phyloP scores from a whole-genome alignment of 768 basidiomycete species.

The Tubosaeta sp. region DNA sequence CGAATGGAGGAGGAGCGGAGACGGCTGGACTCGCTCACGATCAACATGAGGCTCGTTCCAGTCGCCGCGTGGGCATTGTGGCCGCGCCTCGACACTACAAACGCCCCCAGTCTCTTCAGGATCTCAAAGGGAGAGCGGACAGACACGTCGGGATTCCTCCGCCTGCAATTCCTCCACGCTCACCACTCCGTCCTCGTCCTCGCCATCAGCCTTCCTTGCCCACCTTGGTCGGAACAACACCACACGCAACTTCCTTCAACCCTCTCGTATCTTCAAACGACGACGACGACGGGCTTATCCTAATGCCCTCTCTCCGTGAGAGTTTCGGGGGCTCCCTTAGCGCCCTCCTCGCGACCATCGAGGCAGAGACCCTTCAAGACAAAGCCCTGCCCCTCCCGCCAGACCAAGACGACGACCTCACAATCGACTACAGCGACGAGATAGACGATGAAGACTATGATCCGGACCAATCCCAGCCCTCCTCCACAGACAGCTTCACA shows the following conservation, averaged over 20 bases:
- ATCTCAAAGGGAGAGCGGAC: constrained; percentile 20
- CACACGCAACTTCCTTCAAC: background rate
- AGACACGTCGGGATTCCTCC: constrained; percentile 1
- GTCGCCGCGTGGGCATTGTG: constrained; percentile 41
- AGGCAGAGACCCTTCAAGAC: constrained; percentile 28
- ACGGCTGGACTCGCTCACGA: constrained; percentile 14
- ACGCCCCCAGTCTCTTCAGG: constrained; percentile 28
- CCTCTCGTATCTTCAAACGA: background rate
- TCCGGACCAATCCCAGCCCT: constrained; percentile 20
- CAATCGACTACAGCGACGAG: constrained; percentile 18
- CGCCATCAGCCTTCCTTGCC: background rate
- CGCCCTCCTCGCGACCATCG: constrained; percentile 27
- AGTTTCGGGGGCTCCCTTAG: constrained; percentile 32
- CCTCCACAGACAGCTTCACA: constrained; percentile 26
- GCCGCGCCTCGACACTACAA: constrained; percentile 34
- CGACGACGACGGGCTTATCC: constrained; percentile 19
- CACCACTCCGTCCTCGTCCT: constrained; percentile 31
- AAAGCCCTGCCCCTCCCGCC: constrained; percentile 30
- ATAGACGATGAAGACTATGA: constrained; percentile 29
- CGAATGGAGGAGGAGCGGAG: constrained; percentile 18
- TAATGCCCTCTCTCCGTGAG: constrained; percentile 28
- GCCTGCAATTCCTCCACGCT: constrained; percentile 29
- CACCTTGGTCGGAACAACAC: constrained; percentile 9
- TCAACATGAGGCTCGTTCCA: constrained; percentile 36
- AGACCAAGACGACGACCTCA: constrained; percentile 20